A percentile compares a stretch with the other conserved stretches of the same genome.
These are phyloP conservation scores for Chrysophaeum taylorii DNA, from an alignment of 352 stramenopile genomes.

Conservation along the genomic window DNA sequence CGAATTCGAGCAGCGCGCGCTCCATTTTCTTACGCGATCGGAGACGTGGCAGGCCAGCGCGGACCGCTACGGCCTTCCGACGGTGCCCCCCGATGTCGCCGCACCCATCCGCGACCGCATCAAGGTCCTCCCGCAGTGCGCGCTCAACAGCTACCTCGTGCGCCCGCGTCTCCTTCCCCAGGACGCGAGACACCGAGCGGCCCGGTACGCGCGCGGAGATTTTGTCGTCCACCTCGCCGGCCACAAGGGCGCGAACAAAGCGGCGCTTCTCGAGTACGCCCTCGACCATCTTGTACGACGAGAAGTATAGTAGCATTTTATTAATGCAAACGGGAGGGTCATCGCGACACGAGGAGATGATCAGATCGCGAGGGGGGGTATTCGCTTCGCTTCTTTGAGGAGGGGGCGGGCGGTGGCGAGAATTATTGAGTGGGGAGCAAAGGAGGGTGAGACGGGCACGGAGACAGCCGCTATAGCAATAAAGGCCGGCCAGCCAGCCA, in stretches of 20 bases:
- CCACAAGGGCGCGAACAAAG: conserved; percentile 12
- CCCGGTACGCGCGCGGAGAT: background rate
- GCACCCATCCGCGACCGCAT: background rate
- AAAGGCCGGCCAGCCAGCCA: too few relatives aligned
- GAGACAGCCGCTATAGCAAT: too few relatives aligned
- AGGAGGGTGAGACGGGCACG: too few relatives aligned
- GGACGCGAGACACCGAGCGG: background rate
- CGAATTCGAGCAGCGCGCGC: conserved; percentile 12
- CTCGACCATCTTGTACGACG: conserved; percentile 1
- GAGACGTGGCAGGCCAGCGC: background rate
- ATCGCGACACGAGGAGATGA: too few relatives aligned
- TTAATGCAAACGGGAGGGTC: too few relatives aligned
- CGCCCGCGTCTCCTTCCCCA: background rate
- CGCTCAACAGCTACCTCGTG: conserved; percentile 7
- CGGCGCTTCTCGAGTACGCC: background rate
- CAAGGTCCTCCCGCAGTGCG: conserved; percentile 13
- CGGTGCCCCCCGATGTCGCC: background rate
- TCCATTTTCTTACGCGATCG: conserved; percentile 1
- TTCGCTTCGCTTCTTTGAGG: too few relatives aligned
- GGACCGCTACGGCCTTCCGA: background rate
- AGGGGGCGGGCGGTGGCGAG: too few relatives aligned
- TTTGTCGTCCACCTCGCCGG: conserved; percentile 13
- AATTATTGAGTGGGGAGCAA: too few relatives aligned
- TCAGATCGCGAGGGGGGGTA: too few relatives aligned
- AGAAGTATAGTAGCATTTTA: too few relatives aligned